These are phyloP conservation scores for Leccinum subgranulosum DNA, from an alignment of 768 basidiomycete species.

Conservation along the genomic window DNA sequence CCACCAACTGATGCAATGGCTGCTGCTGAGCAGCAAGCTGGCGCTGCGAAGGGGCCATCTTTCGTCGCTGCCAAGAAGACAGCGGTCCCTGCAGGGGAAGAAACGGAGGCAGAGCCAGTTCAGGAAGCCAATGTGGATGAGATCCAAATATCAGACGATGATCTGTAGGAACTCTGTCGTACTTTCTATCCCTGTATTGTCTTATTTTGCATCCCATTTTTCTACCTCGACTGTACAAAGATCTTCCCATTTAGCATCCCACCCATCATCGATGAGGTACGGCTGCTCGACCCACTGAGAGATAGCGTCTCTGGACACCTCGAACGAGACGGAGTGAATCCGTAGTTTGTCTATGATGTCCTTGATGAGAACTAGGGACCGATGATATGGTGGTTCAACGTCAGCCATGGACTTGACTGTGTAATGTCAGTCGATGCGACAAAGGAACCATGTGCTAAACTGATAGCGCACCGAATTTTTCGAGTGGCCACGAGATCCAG, in stretches of 20 bases:
- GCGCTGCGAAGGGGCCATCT: constrained; percentile 53
- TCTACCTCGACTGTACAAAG: constrained; percentile 76
- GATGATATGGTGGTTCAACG: constrained; percentile 63
- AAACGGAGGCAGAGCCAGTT: constrained; percentile 30
- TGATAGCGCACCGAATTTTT: constrained; percentile 61
- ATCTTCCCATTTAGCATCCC: constrained; percentile 76
- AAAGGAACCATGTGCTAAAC: not conserved
- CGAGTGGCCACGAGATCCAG: constrained; percentile 81
- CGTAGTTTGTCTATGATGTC: constrained; percentile 57
- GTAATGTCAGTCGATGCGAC: not conserved
- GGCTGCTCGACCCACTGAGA: constrained; percentile 69
- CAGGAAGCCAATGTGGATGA: constrained; percentile 65
- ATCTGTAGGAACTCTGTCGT: constrained; percentile 39
- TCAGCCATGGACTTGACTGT: constrained; percentile 55
- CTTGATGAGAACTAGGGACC: constrained; percentile 55
- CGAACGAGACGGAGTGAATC: constrained; percentile 65
- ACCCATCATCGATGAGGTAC: constrained; percentile 61
- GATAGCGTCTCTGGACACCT: constrained; percentile 60
- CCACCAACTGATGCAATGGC: constrained; percentile 79
- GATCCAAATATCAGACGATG: constrained; percentile 86
- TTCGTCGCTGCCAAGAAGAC: constrained; percentile 78
- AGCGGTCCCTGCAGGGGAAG: constrained; percentile 39
- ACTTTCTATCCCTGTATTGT: constrained; percentile 14
- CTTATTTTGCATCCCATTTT: constrained; percentile 50
- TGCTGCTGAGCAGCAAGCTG: constrained; percentile 67